Percentiles rank a stretch among this genome's conserved stretches.
Evolutionary conservation across 441 rosid species (phyloP).

Genomic region (Euphorbia schlechtendalii): DNA sequence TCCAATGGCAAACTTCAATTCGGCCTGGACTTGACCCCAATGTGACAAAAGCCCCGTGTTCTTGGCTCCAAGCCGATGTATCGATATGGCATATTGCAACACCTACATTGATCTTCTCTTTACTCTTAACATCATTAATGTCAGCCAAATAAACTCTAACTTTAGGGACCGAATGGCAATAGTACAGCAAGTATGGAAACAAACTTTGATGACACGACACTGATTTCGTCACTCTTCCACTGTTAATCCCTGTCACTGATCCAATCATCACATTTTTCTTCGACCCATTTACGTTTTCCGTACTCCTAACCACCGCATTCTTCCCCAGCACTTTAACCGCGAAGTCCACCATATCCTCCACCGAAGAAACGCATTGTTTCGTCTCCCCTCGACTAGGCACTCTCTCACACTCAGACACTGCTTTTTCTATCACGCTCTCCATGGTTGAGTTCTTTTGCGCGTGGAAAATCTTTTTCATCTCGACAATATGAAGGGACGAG

Average conservation of each 20-base stretch:
- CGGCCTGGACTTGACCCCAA: constrained; percentile 73
- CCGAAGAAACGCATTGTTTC: constrained; percentile 73
- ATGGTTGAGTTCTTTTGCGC: constrained; percentile 61
- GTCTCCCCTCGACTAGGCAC: constrained; percentile 73
- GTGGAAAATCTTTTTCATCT: constrained; percentile 49
- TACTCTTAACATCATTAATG: constrained; percentile 38
- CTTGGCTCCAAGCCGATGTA: constrained; percentile 80
- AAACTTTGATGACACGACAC: constrained; percentile 92
- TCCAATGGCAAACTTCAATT: no score
- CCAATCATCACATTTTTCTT: constrained; percentile 58
- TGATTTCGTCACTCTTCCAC: constrained; percentile 64
- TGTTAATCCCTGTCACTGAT: constrained; percentile 58
- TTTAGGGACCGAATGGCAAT: constrained; percentile 91
- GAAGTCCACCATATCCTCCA: constrained; percentile 84
- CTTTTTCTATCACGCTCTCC: constrained; percentile 48
- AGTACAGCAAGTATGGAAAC: constrained; percentile 80
- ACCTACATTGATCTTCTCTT: constrained; percentile 56
- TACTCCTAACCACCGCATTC: constrained; percentile 50
- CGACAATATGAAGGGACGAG: constrained; percentile 26
- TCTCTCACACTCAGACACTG: constrained; percentile 76
- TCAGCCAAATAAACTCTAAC: constrained; percentile 86
- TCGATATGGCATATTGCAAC: constrained; percentile 91
- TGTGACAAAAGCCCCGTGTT: constrained; percentile 76
- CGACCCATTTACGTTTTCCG: constrained; percentile 63
- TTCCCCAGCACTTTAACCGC: constrained; percentile 62